Evolutionary conservation across 1,139 yeast species (phyloP).

Genomic region (Debaryomyces fabryi): DNA sequence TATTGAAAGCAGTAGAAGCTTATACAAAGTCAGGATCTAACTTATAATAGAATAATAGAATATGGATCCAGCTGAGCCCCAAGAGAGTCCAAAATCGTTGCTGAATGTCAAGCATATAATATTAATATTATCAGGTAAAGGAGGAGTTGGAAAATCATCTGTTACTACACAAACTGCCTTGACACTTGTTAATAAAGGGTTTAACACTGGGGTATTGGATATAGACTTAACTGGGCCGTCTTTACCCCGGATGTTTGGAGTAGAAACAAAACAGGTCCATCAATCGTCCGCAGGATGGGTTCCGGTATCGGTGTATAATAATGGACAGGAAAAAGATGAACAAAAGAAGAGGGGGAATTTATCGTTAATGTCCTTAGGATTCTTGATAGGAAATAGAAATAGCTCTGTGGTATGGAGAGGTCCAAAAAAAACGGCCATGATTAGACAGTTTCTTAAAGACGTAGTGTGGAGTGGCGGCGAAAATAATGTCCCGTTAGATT

Average conservation of each 20-base stretch:
- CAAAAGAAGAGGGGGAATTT: constrained; percentile 39
- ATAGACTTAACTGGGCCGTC: constrained; percentile 98
- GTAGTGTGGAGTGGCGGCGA: constrained; percentile 79
- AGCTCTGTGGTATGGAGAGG: constrained; percentile 98
- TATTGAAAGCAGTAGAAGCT: background rate
- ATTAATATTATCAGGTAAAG: constrained; percentile 50
- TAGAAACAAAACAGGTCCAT: constrained; percentile 76
- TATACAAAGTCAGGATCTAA: background rate
- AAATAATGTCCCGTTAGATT: constrained; percentile 55
- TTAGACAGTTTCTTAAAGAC: constrained; percentile 86
- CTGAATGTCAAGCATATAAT: constrained; percentile 67
- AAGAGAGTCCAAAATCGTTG: constrained; percentile 55
- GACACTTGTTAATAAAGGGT: constrained; percentile 68
- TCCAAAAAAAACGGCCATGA: constrained; percentile 97
- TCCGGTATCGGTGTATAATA: constrained; percentile 61
- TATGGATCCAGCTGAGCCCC: constrained; percentile 13
- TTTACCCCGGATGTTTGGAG: constrained; percentile 93
- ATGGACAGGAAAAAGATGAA: constrained; percentile 30
- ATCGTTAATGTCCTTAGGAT: constrained; percentile 87
- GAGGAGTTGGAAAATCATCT: constrained; percentile 89
- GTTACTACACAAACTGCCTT: constrained; percentile 93
- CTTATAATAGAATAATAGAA: background rate
- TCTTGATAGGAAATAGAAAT: constrained; percentile 78
- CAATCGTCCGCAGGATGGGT: constrained; percentile 90
- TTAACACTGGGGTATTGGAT: constrained; percentile 87